These are phyloP conservation scores for Bifiguratus adelaidae DNA, from an alignment of 192 early-diverging fungal species.

Conservation along the genomic window DNA sequence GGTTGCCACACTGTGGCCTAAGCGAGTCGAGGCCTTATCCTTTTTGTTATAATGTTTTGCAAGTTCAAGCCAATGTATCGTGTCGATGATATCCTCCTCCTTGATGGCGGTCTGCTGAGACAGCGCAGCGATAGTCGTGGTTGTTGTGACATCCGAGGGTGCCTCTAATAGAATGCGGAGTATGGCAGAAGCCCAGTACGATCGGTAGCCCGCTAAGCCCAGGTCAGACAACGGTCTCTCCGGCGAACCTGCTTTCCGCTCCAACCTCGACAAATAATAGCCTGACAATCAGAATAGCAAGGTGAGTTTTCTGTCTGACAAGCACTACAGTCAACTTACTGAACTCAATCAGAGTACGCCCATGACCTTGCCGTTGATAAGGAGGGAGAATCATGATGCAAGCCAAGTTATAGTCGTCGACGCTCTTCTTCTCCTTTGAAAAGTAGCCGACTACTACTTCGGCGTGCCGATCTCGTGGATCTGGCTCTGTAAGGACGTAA, in stretches of 20 bases:
- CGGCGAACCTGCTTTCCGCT: conserved; percentile 67
- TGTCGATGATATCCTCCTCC: conserved; percentile 11
- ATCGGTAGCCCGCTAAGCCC: conserved; percentile 67
- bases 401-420: conserved; percentile 79
- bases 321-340: conserved; percentile 47
- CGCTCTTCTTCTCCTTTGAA: conserved; percentile 90
- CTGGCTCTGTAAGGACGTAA: conserved; percentile 69
- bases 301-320: neutral
- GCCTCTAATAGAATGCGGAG: conserved; percentile 20
- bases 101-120: conserved; percentile 10
- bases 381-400: conserved; percentile 87
- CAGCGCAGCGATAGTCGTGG: neutral
- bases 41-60: conserved; percentile 1
- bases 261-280: conserved; percentile 66
- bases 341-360: conserved; percentile 81
- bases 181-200: conserved; percentile 75
- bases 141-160: neutral
- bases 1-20: too few species aligned
- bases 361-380: conserved; percentile 77
- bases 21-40: too few species aligned
- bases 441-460: conserved; percentile 87
- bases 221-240: conserved; percentile 84
- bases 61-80: conserved; percentile 4
- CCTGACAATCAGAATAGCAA: conserved; percentile 27
- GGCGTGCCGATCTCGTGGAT: conserved; percentile 15